Evolutionary conservation across 2,329 filamentous ascomycete genomes (phyloP).

Genomic region (Exophiala sideris): DNA sequence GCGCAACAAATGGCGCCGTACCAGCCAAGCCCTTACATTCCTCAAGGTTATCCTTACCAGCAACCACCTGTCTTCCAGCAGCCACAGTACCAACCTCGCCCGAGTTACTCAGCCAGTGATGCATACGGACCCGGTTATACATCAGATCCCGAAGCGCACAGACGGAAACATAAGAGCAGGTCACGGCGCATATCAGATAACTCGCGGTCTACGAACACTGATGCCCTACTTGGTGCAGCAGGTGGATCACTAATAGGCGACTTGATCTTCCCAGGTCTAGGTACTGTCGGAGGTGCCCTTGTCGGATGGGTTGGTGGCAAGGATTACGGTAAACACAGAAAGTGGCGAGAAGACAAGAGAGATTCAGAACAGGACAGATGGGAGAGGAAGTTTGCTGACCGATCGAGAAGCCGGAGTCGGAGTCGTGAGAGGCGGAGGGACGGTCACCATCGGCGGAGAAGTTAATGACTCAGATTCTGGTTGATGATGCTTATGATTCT

Average conservation of each 20-base stretch:
- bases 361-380: constrained; percentile 25
- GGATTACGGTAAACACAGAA: constrained; percentile 28
- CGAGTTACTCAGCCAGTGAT: constrained; percentile 10
- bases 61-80: constrained; percentile 9
- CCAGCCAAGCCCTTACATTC: constrained; percentile 13
- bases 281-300: constrained; percentile 29
- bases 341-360: constrained; percentile 25
- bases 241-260: constrained; percentile 29
- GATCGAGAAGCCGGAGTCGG: constrained; percentile 21
- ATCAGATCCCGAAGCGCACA: constrained; percentile 28
- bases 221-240: constrained; percentile 28
- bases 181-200: constrained; percentile 17
- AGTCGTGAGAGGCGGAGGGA: too few species aligned
- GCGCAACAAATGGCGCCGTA: constrained; percentile 9
- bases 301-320: constrained; percentile 29
- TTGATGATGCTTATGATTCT: too few species aligned
- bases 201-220: constrained; percentile 25
- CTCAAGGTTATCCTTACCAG: constrained; percentile 13
- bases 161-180: constrained; percentile 22
- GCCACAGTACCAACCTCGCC: constrained; percentile 4
- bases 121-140: constrained; percentile 17
- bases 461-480: too few species aligned
- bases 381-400: constrained; percentile 21
- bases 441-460: too few species aligned
- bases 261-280: constrained; percentile 29